Evolutionary conservation across 371 early-diverging fungal species (phyloP).

Genomic region (Apophysomyces trapeziformis): DNA sequence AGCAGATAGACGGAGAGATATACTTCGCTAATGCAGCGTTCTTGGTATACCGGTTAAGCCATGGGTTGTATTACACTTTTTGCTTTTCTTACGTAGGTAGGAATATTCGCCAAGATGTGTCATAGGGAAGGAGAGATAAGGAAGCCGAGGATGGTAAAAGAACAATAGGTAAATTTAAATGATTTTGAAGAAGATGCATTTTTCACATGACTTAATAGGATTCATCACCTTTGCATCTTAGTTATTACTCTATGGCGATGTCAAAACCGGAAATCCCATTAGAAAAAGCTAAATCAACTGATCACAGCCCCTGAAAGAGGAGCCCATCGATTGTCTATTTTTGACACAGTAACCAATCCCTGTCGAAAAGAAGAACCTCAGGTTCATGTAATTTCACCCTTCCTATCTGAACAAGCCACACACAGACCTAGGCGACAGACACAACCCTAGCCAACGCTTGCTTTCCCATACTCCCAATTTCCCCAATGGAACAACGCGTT

Average conservation of each 20-base stretch:
- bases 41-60: slow-evolving; percentile 20
- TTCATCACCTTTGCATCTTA: neutral
- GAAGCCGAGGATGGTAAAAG: neutral
- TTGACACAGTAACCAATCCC: too few species aligned
- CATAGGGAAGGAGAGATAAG: neutral
- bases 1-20: slow-evolving; percentile 36
- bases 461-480: neutral
- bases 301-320: too few species aligned
- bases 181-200: neutral
- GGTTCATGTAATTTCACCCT: neutral
- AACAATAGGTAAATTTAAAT: neutral
- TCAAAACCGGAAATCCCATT: too few species aligned
- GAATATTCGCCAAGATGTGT: slow-evolving; percentile 34
- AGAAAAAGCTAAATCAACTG: too few species aligned
- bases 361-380: neutral
- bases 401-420: neutral
- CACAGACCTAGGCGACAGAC: neutral
- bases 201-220: neutral
- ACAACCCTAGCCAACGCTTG: too few species aligned
- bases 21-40: slow-evolving; percentile 37
- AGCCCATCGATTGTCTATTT: too few species aligned
- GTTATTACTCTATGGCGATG: too few species aligned
- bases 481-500: slow-evolving; percentile 38
- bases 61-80: neutral
- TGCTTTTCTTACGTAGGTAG: slow-evolving; percentile 31